Evolutionary conservation across 805 yeast species (phyloP).

Genomic region (Candida patagonica): DNA sequence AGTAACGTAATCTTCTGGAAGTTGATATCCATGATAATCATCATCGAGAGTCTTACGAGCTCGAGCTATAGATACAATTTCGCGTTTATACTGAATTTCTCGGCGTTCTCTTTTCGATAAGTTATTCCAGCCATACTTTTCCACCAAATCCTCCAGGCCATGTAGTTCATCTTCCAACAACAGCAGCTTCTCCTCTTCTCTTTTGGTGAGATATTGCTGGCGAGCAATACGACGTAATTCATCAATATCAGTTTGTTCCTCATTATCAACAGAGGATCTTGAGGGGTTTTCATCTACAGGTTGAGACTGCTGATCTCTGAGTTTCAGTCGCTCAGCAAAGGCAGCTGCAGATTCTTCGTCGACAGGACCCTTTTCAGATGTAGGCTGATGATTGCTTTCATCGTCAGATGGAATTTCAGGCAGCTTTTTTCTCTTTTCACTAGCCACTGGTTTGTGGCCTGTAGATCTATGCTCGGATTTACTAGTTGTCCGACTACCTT

Average conservation of each 20-base stretch:
- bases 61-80: conserved; percentile 36
- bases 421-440: not conserved
- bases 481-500: not conserved
- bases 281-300: not conserved
- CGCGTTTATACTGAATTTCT: conserved; percentile 44
- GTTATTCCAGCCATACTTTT: conserved; percentile 45
- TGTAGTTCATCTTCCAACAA: conserved; percentile 39
- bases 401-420: not conserved
- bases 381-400: conserved; percentile 7
- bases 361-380: conserved; percentile 33
- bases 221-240: conserved; percentile 41
- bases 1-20: conserved; percentile 52
- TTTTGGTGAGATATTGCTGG: conserved; percentile 37
- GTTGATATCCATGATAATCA: conserved; percentile 33
- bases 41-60: conserved; percentile 32
- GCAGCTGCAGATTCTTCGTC: conserved; percentile 26
- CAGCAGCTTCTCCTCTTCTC: conserved; percentile 40
- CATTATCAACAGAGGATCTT: not conserved
- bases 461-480: conserved; percentile 8
- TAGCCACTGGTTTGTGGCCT: not conserved
- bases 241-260: conserved; percentile 5
- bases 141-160: conserved; percentile 41
- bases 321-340: conserved; percentile 22
- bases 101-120: conserved; percentile 40
- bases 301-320: conserved; percentile 5